These are phyloP conservation scores for Fusarium coicis DNA, from an alignment of 2,329 filamentous ascomycete species.

Conservation along the genomic window DNA sequence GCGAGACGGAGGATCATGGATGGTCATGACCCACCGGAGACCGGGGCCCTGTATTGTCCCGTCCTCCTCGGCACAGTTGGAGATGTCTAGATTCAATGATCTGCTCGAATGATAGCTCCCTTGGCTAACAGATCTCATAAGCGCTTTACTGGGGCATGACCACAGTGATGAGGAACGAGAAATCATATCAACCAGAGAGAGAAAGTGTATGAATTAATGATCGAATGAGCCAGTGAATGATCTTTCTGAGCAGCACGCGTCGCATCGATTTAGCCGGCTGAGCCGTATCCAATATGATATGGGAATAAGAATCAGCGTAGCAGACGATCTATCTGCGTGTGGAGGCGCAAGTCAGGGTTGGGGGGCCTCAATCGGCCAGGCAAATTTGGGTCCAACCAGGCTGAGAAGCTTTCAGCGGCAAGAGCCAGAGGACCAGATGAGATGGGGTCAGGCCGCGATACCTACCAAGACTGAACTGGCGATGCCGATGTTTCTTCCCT, in stretches of 20 bases:
- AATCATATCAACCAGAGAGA: slow-evolving; percentile 18
- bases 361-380: slow-evolving; percentile 42
- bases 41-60: slow-evolving; percentile 32
- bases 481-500: slow-evolving; percentile 9
- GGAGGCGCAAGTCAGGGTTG: slow-evolving; percentile 45
- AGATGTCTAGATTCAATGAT: slow-evolving; percentile 28
- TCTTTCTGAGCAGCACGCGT: slow-evolving; percentile 21
- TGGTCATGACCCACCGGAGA: slow-evolving; percentile 33
- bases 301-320: slow-evolving; percentile 26
- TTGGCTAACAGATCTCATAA: slow-evolving; percentile 7
- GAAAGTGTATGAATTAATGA: slow-evolving; percentile 4
- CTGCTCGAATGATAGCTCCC: slow-evolving; percentile 9
- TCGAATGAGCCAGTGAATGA: slow-evolving; percentile 26
- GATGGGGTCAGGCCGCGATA: slow-evolving; percentile 15
- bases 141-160: slow-evolving; percentile 13
- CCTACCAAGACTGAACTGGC: neutral
- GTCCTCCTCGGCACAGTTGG: slow-evolving; percentile 8
- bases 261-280: slow-evolving; percentile 26
- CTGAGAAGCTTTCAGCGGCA: slow-evolving; percentile 16
- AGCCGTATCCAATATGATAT: slow-evolving; percentile 25
- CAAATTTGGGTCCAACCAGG: slow-evolving; percentile 34
- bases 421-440: neutral
- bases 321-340: slow-evolving; percentile 39
- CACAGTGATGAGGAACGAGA: slow-evolving; percentile 6
- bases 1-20: slow-evolving; percentile 31